Percentiles rank a stretch among this genome's conserved stretches.
Evolutionary conservation across 495 filamentous ascomycete species (phyloP).

Genomic region (Hamigera avellanea): DNA sequence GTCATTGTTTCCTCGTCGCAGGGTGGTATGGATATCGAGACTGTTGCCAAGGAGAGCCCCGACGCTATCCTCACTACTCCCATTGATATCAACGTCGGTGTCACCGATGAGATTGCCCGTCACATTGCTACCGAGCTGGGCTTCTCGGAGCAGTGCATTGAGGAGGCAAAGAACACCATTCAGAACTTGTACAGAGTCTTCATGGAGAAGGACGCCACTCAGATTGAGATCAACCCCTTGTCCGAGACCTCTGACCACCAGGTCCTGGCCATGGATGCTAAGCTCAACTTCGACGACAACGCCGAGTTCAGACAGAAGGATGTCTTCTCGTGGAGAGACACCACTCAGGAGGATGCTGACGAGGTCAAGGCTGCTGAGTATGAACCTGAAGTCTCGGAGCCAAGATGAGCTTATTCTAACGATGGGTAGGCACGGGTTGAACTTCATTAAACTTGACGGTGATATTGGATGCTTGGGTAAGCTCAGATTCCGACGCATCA

Average conservation of each 20-base stretch:
- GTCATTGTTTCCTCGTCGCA: constrained; percentile 96
- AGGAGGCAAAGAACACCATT: constrained; percentile 87
- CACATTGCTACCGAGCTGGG: constrained; percentile 86
- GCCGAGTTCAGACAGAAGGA: constrained; percentile 97
- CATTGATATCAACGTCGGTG: constrained; percentile 87
- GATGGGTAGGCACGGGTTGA: constrained; percentile 53
- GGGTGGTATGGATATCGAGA: constrained; percentile 98
- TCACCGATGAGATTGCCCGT: constrained; percentile 87
- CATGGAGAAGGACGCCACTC: constrained; percentile 94
- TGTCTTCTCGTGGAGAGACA: constrained; percentile 85
- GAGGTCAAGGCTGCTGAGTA: constrained; percentile 92
- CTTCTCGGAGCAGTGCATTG: constrained; percentile 93
- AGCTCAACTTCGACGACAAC: constrained; percentile 96
- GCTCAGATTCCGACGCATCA: not conserved
- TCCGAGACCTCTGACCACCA: constrained; percentile 95
- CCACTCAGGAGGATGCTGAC: constrained; percentile 89
- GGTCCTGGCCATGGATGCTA: constrained; percentile 98
- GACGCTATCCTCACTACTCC: constrained; percentile 88
- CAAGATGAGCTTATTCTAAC: constrained; percentile 8
- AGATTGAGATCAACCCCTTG: constrained; percentile 98
- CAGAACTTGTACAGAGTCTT: constrained; percentile 98
- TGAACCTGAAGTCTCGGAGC: constrained; percentile 4
- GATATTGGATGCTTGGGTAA: constrained; percentile 87
- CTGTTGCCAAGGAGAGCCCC: constrained; percentile 93
- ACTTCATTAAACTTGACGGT: constrained; percentile 99